Evolutionary conservation across 208 protist species (phyloP), one percentile per base, ranked within the genome.

Genomic region (Leishmania gerbilli): DNA sequence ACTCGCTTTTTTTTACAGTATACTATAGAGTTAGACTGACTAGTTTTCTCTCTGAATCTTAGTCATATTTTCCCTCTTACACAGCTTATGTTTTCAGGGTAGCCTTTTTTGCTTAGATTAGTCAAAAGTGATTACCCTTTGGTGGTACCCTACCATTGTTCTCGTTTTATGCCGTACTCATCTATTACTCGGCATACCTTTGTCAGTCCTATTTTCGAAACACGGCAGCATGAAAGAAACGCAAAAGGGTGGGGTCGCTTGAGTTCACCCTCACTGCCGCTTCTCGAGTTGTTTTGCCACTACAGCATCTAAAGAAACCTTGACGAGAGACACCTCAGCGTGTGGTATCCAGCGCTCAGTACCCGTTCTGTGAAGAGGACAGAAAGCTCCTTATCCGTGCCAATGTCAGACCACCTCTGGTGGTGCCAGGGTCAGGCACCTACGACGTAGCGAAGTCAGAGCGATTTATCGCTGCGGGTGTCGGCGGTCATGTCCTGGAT

Each of bases 21-120:
- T 34, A 60, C 27, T 72, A 64, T 79, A 78, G 58, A 84, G 21
- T 85, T 74, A 42, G n/a, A 19, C 67, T 79, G 27, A 17, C 53
- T 53, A 37, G 2, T 68, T 64, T 55, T 75, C 42, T 34, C 49
- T 31, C 7, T 77, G 56, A 77, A 5, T 74, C 19, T 37, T 64
- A 79, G 45, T 60, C 31, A 64, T 51, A 31, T 68, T 34, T 71
- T 40, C 31, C 37, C 3, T 71, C 31, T 47, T 71, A 71, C 65
- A 71, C 37, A 71, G 34, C 65, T 47, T 37, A 71, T 45, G 5
- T 45, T 47, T 47, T 71, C 65, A 71, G 13, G 65, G 65, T 45
- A 34, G 51, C n/a, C 53, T 49, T 65, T 56, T 80, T 21, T 67
- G 71, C 47, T 65, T 75, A 13, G 65, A 45, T 45, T 0, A 47